Percentiles rank a stretch among this genome's conserved stretches.
Conservation (phyloP, 2,329 filamentous ascomycete genomes). For the Colletotrichum incanum region DNA sequence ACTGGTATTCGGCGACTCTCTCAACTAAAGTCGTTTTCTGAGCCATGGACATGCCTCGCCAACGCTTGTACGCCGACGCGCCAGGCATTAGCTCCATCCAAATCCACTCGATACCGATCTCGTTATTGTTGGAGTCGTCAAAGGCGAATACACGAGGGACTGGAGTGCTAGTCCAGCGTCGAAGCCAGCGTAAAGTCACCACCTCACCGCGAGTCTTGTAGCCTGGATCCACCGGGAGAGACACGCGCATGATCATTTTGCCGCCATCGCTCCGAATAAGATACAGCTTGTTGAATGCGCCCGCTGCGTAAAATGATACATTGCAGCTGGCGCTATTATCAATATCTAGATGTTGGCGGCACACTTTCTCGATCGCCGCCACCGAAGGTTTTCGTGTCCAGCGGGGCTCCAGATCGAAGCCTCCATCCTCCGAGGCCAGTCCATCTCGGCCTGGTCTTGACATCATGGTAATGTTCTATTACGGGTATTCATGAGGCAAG, state of each 20-base stretch:
- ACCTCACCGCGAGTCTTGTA: constrained; percentile 58
- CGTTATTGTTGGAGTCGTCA: constrained; percentile 51
- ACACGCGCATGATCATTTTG: constrained; percentile 51
- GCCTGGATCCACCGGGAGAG: constrained; percentile 54
- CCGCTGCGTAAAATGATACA: constrained; percentile 38
- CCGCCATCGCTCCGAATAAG: constrained; percentile 32
- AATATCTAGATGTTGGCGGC: constrained; percentile 38
- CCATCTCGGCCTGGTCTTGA: constrained; percentile 7
- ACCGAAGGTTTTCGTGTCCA: constrained; percentile 44
- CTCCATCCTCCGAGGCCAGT: constrained; percentile 41
- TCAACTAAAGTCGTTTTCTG: constrained; percentile 53
- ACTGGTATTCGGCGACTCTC: constrained; percentile 50
- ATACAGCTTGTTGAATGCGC: constrained; percentile 47
- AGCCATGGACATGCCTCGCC: constrained; percentile 50
- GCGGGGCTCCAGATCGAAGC: constrained; percentile 24
- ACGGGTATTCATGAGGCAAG: rapidly evolving
- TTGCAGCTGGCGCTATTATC: constrained; percentile 33
- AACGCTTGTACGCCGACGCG: constrained; percentile 43
- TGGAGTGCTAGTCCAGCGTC: constrained; percentile 50
- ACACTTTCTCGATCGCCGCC: constrained; percentile 41
- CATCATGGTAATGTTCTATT: not conserved
- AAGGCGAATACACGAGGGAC: constrained; percentile 54
- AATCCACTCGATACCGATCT: constrained; percentile 60
- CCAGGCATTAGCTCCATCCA: constrained; percentile 53
- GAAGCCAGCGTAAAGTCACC: constrained; percentile 54